Percentiles rank a stretch among this genome's conserved stretches.
These are phyloP conservation scores for Paspalum vaginatum DNA, from an alignment of 176 grass and related monocot species.

Conservation along the genomic window DNA sequence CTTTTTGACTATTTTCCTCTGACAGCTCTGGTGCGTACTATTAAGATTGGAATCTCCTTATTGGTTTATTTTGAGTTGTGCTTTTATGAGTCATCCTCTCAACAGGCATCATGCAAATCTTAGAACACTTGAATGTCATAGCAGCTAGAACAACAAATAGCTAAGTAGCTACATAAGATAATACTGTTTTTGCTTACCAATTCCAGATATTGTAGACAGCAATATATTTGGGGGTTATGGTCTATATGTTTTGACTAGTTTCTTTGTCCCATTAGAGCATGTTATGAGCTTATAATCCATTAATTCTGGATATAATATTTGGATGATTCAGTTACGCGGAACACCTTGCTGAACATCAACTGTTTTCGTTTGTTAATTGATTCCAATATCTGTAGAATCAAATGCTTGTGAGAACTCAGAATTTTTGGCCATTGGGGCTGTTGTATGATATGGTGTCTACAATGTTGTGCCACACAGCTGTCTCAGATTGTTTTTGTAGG, in stretches of 20 bases:
- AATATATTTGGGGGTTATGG: conserved; percentile 15
- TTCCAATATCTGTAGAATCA: not conserved
- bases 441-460: conserved; percentile 4
- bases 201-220: not conserved
- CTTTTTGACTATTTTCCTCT: conserved; percentile 97
- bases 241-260: too few relatives aligned
- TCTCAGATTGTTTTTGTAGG: not conserved
- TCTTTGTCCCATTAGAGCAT: not conserved
- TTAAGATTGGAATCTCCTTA: not conserved
- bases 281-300: conserved; percentile 18
- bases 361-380: not conserved
- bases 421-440: not conserved
- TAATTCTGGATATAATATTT: not conserved
- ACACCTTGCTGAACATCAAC: not conserved
- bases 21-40: conserved; percentile 78
- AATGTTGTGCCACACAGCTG: not conserved
- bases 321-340: not conserved
- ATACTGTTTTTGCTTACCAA: not conserved
- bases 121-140: not conserved
- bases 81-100: not conserved
- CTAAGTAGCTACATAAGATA: not conserved
- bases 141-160: not conserved
- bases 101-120: not conserved
- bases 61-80: not conserved
- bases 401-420: not conserved